phyloP scores from a whole-genome alignment of 2,329 filamentous ascomycete genomes.

The Ascochyta clinopodiicola region DNA sequence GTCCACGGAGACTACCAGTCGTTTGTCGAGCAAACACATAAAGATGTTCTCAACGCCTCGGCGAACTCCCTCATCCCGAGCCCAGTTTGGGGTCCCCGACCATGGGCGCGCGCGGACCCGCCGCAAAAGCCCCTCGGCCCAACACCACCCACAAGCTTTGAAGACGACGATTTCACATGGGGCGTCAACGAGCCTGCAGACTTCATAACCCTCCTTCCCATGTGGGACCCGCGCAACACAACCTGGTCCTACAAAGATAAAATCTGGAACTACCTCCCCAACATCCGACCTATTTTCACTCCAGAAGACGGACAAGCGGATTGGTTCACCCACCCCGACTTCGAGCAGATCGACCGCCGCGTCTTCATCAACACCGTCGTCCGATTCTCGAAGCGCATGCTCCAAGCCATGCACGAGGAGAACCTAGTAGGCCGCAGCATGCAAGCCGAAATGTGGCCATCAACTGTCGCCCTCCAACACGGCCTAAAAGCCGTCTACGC shows the following conservation, averaged over 20 bases:
- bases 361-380: constrained; percentile 89
- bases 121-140: constrained; percentile 81
- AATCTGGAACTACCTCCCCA: constrained; percentile 57
- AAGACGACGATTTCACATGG: constrained; percentile 84
- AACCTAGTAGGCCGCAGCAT: constrained; percentile 87
- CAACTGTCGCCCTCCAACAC: constrained; percentile 85
- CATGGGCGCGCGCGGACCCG: constrained; percentile 62
- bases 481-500: constrained; percentile 91
- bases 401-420: constrained; percentile 89
- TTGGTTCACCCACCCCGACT: constrained; percentile 59
- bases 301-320: constrained; percentile 74
- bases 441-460: constrained; percentile 97
- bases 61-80: constrained; percentile 54
- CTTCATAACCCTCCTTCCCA: constrained; percentile 87
- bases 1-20: constrained; percentile 58
- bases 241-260: constrained; percentile 69
- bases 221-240: constrained; percentile 88
- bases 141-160: constrained; percentile 71
- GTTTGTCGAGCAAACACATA: constrained; percentile 54
- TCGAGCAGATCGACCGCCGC: constrained; percentile 67
- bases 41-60: constrained; percentile 49
- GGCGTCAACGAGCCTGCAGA: constrained; percentile 91
- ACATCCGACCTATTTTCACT: constrained; percentile 79
- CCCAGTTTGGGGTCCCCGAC: constrained; percentile 83
- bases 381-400: constrained; percentile 78